Percentiles rank a stretch among this genome's conserved stretches.
phyloP scores from a whole-genome alignment of 2,329 filamentous ascomycete species.

The Pseudogymnoascus sp. region DNA sequence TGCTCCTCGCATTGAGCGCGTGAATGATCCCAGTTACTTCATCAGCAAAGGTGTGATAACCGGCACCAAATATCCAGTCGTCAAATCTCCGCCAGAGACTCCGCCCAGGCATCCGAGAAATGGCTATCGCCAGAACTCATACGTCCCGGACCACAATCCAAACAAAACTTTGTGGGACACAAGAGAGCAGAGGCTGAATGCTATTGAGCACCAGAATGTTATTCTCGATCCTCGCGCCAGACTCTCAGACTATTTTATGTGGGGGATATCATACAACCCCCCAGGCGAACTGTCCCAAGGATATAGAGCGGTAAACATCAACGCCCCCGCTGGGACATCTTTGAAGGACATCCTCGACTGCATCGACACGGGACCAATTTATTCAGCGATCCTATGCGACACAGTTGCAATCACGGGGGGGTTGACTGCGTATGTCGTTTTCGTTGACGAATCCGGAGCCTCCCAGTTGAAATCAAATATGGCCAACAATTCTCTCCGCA shows the following conservation, averaged over 20 bases:
- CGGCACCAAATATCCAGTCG: background rate
- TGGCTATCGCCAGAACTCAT: background rate
- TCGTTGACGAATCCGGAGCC: background rate
- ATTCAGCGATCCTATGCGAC: background rate
- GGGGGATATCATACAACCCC: background rate
- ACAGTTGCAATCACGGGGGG: background rate
- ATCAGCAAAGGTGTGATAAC: background rate
- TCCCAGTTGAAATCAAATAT: background rate
- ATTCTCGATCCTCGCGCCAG: background rate
- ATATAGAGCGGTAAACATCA: background rate
- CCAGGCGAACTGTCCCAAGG: background rate
- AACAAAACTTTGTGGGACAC: background rate
- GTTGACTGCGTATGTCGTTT: background rate
- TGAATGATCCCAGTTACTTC: background rate
- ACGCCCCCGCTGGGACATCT: background rate
- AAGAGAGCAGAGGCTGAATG: background rate
- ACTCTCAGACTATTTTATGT: constrained; percentile 1
- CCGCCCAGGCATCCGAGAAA: background rate
- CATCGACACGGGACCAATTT: background rate
- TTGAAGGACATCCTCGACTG: background rate
- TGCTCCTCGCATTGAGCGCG: background rate
- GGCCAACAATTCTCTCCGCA: background rate
- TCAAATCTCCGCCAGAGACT: background rate
- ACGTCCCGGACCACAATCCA: background rate
- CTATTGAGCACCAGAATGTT: background rate